Conservation (phyloP, 352 stramenopile species). For the Aphanomyces euteiches region DNA sequence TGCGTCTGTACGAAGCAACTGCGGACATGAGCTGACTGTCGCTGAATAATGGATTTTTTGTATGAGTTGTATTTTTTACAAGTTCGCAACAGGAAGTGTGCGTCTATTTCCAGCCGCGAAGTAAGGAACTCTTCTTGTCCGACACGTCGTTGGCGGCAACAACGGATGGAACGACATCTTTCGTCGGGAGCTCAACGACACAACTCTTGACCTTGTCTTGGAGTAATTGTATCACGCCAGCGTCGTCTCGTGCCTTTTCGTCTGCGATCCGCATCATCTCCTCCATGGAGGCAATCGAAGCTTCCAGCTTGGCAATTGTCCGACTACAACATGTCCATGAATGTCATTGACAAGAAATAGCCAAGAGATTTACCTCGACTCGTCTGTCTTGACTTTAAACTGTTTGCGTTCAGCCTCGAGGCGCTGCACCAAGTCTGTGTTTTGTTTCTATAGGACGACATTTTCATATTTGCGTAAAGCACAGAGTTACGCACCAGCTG, state of each 20-base stretch:
- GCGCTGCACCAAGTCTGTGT: slow-evolving; percentile 6
- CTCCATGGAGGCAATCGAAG: neutral
- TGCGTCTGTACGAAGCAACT: too few relatives aligned
- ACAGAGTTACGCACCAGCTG: too few relatives aligned
- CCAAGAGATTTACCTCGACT: neutral
- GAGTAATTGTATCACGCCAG: slow-evolving; percentile 32
- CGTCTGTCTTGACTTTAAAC: neutral
- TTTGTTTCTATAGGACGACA: neutral
- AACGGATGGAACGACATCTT: neutral
- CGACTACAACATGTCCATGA: neutral
- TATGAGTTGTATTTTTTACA: too few relatives aligned
- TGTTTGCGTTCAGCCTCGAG: slow-evolving; percentile 7
- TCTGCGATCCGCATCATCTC: slow-evolving; percentile 4
- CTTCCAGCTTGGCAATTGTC: slow-evolving; percentile 7
- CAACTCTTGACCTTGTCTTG: slow-evolving; percentile 36
- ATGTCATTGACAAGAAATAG: neutral
- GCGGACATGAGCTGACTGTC: too few relatives aligned
- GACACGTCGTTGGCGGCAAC: slow-evolving; percentile 4
- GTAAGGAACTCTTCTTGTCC: neutral
- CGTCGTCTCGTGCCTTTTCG: slow-evolving; percentile 28
- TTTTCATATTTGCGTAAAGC: too few relatives aligned
- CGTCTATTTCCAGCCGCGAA: slow-evolving; percentile 10
- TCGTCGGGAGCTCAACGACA: slow-evolving; percentile 31
- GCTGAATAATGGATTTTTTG: too few relatives aligned
- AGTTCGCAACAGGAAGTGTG: too few relatives aligned